These are phyloP conservation scores for Solanum chacoense DNA, from an alignment of 305 asterid species.

Conservation along the genomic window DNA sequence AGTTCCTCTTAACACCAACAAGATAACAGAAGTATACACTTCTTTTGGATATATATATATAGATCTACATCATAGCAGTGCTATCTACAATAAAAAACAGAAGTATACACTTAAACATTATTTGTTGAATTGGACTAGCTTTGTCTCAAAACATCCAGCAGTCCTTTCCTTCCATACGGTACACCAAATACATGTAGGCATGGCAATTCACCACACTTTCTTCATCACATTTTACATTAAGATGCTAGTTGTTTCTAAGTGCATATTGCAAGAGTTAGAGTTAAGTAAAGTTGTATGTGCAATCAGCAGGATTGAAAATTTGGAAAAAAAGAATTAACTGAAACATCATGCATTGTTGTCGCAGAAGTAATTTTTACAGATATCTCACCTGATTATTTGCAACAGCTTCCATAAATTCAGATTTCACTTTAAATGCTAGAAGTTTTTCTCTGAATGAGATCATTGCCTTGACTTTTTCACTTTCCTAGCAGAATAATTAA, in stretches of 20 bases:
- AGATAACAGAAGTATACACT: neutral
- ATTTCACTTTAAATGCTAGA: constrained; percentile 70
- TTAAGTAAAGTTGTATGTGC: neutral
- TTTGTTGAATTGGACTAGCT: neutral
- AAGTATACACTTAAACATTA: neutral
- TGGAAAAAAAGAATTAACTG: neutral
- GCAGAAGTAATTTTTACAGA: constrained; percentile 1
- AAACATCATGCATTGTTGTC: neutral
- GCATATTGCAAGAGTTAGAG: neutral
- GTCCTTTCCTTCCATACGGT: neutral
- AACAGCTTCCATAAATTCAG: constrained; percentile 77
- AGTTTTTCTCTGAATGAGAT: constrained; percentile 74
- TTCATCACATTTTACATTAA: neutral
- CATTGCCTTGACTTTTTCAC: constrained; percentile 57
- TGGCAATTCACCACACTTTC: neutral
- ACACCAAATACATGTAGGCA: neutral
- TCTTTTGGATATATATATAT: too few species aligned
- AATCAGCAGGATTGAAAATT: neutral
- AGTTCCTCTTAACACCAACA: neutral
- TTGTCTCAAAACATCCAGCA: neutral
- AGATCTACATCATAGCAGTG: neutral
- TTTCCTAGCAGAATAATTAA: constrained; percentile 35
- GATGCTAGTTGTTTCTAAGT: neutral
- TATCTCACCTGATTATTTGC: constrained; percentile 58
- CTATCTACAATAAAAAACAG: neutral